Evolutionary conservation across 352 stramenopile genomes (phyloP).

Genomic region (Phytophthora constricta): DNA sequence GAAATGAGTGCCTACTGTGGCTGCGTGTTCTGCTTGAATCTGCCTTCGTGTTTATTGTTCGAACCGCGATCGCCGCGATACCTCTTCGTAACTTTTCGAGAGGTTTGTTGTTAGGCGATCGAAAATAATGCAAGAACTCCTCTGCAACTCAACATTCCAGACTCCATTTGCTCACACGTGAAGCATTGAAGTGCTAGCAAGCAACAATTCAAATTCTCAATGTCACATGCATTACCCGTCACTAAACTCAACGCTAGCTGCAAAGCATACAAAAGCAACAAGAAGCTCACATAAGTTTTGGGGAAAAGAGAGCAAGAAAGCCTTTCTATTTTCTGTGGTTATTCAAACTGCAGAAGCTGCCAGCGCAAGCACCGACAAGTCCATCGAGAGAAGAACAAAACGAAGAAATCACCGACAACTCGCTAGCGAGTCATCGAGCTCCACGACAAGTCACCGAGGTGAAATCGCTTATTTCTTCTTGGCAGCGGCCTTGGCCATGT

Average conservation of each 20-base stretch:
- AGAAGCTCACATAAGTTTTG: background rate
- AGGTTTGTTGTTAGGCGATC: too few species aligned
- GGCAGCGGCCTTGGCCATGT: constrained; percentile 10
- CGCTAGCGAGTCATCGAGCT: constrained; percentile 9
- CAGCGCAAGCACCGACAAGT: constrained; percentile 24
- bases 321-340: constrained; percentile 51
- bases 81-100: too few species aligned
- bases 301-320: constrained; percentile 39
- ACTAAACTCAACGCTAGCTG: background rate
- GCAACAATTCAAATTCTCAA: too few species aligned
- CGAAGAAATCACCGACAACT: constrained; percentile 19
- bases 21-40: too few species aligned
- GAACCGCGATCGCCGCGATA: too few species aligned
- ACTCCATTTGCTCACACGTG: too few species aligned
- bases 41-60: too few species aligned
- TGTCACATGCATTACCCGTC: too few species aligned
- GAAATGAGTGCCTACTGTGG: constrained; percentile 11
- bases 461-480: constrained; percentile 27
- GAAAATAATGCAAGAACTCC: too few species aligned
- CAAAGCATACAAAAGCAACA: background rate
- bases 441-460: constrained; percentile 33
- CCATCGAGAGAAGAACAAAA: constrained; percentile 38
- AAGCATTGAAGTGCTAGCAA: too few species aligned
- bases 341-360: constrained; percentile 47
- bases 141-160: too few species aligned